A percentile compares a stretch with the other conserved stretches of the same genome.
Conservation (phyloP, 169 alveolate genomes). For the Cryptosporidium sp. region DNA sequence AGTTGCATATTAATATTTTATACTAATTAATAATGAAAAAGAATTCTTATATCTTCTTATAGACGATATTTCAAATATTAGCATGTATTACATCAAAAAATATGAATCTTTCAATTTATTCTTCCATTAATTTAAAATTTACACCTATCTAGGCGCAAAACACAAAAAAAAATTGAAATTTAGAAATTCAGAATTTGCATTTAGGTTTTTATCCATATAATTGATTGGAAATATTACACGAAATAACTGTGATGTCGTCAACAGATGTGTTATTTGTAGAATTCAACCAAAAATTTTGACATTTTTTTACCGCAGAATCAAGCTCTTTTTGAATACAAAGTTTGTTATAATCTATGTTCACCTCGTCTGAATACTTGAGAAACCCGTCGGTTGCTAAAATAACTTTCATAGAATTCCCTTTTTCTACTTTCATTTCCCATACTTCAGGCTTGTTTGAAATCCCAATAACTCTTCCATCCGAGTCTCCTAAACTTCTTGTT, state of each 20-base stretch:
- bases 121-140: not conserved
- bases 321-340: conserved; percentile 50
- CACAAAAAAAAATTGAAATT: not conserved
- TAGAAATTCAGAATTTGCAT: not conserved
- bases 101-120: not conserved
- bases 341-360: conserved; percentile 1
- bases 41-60: not conserved
- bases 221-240: conserved; percentile 20
- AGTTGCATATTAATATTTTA: not conserved
- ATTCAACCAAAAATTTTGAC: conserved; percentile 59
- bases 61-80: not conserved
- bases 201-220: not conserved
- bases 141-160: conserved; percentile 30
- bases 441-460: conserved; percentile 48
- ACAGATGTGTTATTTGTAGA: conserved; percentile 48
- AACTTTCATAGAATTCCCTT: conserved; percentile 8
- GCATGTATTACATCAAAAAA: not conserved
- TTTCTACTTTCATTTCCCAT: conserved; percentile 60
- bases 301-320: conserved; percentile 35
- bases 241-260: conserved; percentile 57
- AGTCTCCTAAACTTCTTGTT: conserved; percentile 69
- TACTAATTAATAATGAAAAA: not conserved
- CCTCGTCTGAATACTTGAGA: conserved; percentile 24
- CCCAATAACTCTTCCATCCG: conserved; percentile 28
- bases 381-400: conserved; percentile 59